phyloP scores from a whole-genome alignment of 805 yeast species.

The Myxozyma kluyveri region DNA sequence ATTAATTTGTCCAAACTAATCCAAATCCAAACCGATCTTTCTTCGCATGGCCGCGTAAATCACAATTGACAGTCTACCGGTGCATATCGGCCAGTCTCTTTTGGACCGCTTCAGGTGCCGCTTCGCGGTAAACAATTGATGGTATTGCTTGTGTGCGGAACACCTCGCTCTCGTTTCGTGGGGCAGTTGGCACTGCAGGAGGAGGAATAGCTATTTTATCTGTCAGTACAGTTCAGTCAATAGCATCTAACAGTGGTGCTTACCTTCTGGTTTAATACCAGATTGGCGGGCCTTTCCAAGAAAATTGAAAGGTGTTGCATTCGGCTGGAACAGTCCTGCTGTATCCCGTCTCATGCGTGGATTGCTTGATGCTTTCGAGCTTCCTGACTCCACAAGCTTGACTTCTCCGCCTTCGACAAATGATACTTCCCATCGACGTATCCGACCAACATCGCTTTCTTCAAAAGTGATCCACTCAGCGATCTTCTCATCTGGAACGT shows the following conservation, averaged over 20 bases:
- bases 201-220: background rate
- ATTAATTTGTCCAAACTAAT: too few relatives aligned
- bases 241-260: background rate
- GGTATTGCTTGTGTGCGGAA: slow-evolving; percentile 12
- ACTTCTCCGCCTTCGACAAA: slow-evolving; percentile 11
- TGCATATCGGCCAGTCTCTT: slow-evolving; percentile 1
- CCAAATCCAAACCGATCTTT: too few relatives aligned
- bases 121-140: slow-evolving; percentile 17
- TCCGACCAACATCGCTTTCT: slow-evolving; percentile 10
- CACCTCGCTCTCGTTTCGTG: background rate
- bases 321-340: background rate
- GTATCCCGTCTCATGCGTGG: background rate
- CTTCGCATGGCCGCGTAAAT: too few relatives aligned
- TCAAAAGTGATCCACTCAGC: slow-evolving; percentile 20
- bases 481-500: slow-evolving; percentile 20
- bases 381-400: background rate
- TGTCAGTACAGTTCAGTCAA: background rate
- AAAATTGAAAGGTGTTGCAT: slow-evolving; percentile 3
- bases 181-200: background rate
- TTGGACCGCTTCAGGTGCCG: slow-evolving; percentile 12
- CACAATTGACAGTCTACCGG: background rate
- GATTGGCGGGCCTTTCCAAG: slow-evolving; percentile 11
- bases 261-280: background rate
- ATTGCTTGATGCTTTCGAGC: background rate
- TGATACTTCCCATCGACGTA: slow-evolving; percentile 18